These are phyloP conservation scores for Verticillium nonalfalfae DNA, from an alignment of 2,329 filamentous ascomycete species.

Conservation along the genomic window DNA sequence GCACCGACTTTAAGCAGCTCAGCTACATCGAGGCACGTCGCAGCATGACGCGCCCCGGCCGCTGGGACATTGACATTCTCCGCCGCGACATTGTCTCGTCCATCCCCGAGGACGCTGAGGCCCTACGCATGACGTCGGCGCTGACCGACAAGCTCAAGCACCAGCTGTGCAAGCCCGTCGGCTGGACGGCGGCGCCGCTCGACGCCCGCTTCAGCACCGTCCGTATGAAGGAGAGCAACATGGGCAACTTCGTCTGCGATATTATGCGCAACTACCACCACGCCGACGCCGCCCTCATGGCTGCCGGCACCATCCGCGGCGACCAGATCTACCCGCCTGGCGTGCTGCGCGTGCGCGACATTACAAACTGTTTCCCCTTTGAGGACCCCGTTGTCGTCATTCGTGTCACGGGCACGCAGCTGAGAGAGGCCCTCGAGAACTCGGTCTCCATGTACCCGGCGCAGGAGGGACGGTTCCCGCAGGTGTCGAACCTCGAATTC, in stretches of 20 bases:
- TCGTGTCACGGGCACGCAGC: conserved; percentile 61
- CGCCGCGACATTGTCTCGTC: conserved; percentile 66
- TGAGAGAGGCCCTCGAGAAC: conserved; percentile 80
- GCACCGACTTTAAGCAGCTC: conserved; percentile 87
- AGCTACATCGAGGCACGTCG: conserved; percentile 78
- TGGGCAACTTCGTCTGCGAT: conserved; percentile 88
- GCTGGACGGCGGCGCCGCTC: conserved; percentile 74
- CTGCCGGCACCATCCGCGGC: conserved; percentile 76
- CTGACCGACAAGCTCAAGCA: conserved; percentile 68
- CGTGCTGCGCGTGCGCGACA: conserved; percentile 68
- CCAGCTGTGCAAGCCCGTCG: conserved; percentile 75
- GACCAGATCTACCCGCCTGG: conserved; percentile 86
- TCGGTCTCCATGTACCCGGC: conserved; percentile 75
- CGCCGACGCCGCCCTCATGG: conserved; percentile 80
- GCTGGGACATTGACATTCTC: conserved; percentile 75
- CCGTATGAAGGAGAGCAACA: conserved; percentile 68
- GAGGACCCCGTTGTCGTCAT: conserved; percentile 84
- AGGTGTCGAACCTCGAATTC: conserved; percentile 79
- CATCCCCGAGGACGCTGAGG: conserved; percentile 57
- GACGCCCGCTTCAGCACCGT: conserved; percentile 86
- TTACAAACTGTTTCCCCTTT: conserved; percentile 88
- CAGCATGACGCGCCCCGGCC: conserved; percentile 35
- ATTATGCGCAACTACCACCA: conserved; percentile 80
- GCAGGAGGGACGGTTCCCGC: conserved; percentile 75
- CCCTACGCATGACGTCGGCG: conserved; percentile 56